Percentiles rank a stretch among this genome's conserved stretches.
Conservation (phyloP, 2,329 filamentous ascomycete genomes). For the Pseudocercospora eumusae region DNA sequence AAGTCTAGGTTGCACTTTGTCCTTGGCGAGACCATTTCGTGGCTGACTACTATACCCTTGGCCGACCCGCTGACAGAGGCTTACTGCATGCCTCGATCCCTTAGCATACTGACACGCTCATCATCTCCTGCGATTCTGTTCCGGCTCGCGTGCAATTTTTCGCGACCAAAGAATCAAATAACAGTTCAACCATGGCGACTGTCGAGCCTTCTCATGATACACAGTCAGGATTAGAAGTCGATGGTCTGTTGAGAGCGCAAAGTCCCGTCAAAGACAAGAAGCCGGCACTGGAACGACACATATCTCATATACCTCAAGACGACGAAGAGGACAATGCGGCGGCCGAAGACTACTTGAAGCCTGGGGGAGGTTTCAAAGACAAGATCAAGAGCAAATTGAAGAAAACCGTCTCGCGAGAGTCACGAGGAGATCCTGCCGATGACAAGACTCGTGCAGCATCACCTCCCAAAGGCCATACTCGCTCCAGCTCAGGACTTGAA, state of each 20-base stretch:
- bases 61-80: constrained; percentile 4
- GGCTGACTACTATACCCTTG: constrained; percentile 2
- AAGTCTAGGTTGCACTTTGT: constrained; percentile 4
- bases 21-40: not conserved
- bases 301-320: constrained; percentile 20
- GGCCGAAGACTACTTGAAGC: not conserved
- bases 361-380: constrained; percentile 8
- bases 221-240: constrained; percentile 13
- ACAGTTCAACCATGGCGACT: not conserved
- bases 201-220: not conserved
- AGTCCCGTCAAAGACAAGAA: constrained; percentile 12
- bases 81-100: constrained; percentile 2
- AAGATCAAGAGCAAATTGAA: constrained; percentile 18
- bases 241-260: constrained; percentile 11
- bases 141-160: not conserved
- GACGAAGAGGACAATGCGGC: constrained; percentile 10
- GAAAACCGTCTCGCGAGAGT: constrained; percentile 11
- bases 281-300: constrained; percentile 19
- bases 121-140: not conserved
- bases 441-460: not conserved
- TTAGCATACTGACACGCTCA: not conserved
- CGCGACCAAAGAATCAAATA: not conserved
- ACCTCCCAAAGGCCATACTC: not conserved
- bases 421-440: not conserved
- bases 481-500: constrained; percentile 14